These are phyloP conservation scores for Syzygium jambos DNA, from an alignment of 345 rosid species.

Conservation along the genomic window DNA sequence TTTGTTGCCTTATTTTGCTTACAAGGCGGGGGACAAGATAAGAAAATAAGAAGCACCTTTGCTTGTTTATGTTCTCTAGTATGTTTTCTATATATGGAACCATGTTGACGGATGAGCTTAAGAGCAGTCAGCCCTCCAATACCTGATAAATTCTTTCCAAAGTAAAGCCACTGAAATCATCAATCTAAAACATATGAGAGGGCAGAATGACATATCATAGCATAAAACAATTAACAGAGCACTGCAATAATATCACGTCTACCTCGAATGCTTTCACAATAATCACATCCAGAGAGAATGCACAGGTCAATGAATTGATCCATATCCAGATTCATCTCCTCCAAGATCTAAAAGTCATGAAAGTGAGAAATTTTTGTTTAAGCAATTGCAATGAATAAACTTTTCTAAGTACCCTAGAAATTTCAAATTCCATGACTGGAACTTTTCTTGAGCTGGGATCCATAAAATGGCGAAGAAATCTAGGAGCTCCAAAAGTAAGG, in stretches of 20 bases:
- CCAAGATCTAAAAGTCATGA: constrained; percentile 51
- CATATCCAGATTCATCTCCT: constrained; percentile 75
- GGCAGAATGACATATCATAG: not conserved
- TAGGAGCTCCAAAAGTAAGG: constrained; percentile 89
- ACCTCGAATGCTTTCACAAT: constrained; percentile 96
- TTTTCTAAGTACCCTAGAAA: constrained; percentile 45
- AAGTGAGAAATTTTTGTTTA: not conserved
- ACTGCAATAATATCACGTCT: not conserved
- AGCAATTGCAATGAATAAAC: not conserved
- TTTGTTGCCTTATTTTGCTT: not conserved
- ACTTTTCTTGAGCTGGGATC: constrained; percentile 87
- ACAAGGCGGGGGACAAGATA: not conserved
- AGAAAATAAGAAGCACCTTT: constrained; percentile 37
- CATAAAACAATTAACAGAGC: not conserved
- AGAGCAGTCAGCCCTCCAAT: constrained; percentile 84
- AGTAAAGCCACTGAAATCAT: not conserved
- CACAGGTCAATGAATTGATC: constrained; percentile 93
- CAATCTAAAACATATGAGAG: not conserved
- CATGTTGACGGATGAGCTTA: constrained; percentile 87
- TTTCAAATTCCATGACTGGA: constrained; percentile 89
- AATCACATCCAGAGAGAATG: constrained; percentile 96
- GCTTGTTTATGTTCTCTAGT: constrained; percentile 73
- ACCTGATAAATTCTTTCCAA: constrained; percentile 23
- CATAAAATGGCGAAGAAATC: constrained; percentile 93
- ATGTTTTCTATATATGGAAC: constrained; percentile 72